Conservation (phyloP, 2,329 filamentous ascomycete genomes). For the Fusarium proliferatum region DNA sequence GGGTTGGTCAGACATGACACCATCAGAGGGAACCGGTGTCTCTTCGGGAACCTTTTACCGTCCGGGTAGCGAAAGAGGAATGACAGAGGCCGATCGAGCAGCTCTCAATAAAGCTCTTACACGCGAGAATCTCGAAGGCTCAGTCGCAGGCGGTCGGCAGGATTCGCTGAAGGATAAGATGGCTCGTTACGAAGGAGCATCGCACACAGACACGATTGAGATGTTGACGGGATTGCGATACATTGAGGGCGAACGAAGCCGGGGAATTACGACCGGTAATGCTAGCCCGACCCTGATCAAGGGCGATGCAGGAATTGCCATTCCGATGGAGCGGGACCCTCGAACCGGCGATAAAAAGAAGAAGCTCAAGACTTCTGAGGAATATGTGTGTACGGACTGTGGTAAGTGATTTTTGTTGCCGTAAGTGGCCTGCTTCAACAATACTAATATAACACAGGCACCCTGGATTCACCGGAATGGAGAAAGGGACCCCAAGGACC, state of each 20-base stretch:
- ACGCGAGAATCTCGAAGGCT: slow-evolving; percentile 82
- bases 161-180: slow-evolving; percentile 88
- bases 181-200: slow-evolving; percentile 80
- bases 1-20: slow-evolving; percentile 63
- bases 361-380: slow-evolving; percentile 84
- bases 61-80: slow-evolving; percentile 56
- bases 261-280: slow-evolving; percentile 88
- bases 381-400: slow-evolving; percentile 96
- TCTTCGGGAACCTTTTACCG: slow-evolving; percentile 49
- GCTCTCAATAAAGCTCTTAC: slow-evolving; percentile 77
- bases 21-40: slow-evolving; percentile 58
- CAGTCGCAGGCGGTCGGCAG: slow-evolving; percentile 70
- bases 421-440: background rate
- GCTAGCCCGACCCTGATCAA: slow-evolving; percentile 83
- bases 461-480: slow-evolving; percentile 94
- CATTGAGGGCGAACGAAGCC: slow-evolving; percentile 86
- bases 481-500: slow-evolving; percentile 91
- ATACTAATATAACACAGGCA: slow-evolving; percentile 60
- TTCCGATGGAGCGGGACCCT: slow-evolving; percentile 81
- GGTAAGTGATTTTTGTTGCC: slow-evolving; percentile 60
- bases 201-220: slow-evolving; percentile 88
- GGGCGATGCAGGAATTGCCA: slow-evolving; percentile 87
- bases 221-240: slow-evolving; percentile 92
- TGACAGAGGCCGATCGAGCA: slow-evolving; percentile 74
- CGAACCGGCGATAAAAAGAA: slow-evolving; percentile 83